Conservation (phyloP, 441 rosid species). For the Arabidopsis lyrata region DNA sequence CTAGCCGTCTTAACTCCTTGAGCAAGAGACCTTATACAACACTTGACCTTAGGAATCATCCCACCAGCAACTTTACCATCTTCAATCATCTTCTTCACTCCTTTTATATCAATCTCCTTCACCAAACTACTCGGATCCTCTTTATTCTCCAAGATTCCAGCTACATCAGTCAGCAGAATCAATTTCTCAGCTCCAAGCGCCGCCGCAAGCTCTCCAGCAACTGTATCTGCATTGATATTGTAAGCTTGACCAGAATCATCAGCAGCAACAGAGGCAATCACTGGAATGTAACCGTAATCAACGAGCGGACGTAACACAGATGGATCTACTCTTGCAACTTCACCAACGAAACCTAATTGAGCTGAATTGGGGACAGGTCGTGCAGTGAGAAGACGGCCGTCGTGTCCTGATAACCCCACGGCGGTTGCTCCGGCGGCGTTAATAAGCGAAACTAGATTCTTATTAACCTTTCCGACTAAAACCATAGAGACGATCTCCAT, state of each 20-base stretch:
- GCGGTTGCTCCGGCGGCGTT: conserved; percentile 90
- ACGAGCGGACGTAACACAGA: conserved; percentile 64
- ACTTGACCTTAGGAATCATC: conserved; percentile 93
- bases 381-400: conserved; percentile 84
- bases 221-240: conserved; percentile 92
- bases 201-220: conserved; percentile 93
- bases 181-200: conserved; percentile 94
- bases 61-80: conserved; percentile 88
- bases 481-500: conserved; percentile 98
- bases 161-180: conserved; percentile 84
- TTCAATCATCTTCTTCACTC: conserved; percentile 78
- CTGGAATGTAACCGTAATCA: conserved; percentile 73
- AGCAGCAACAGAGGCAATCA: conserved; percentile 88
- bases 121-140: conserved; percentile 77
- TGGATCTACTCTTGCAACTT: conserved; percentile 76
- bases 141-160: conserved; percentile 76
- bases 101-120: conserved; percentile 85
- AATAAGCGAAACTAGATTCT: conserved; percentile 77
- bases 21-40: conserved; percentile 83
- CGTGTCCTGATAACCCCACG: conserved; percentile 87
- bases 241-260: conserved; percentile 78
- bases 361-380: conserved; percentile 76
- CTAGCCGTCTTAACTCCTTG: conserved; percentile 93
- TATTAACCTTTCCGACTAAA: conserved; percentile 83
- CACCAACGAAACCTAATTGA: conserved; percentile 84